Evolutionary conservation across 441 rosid species (phyloP), one percentile per base, ranked within the genome.

Genomic region (Arabidopsis lyrata): DNA sequence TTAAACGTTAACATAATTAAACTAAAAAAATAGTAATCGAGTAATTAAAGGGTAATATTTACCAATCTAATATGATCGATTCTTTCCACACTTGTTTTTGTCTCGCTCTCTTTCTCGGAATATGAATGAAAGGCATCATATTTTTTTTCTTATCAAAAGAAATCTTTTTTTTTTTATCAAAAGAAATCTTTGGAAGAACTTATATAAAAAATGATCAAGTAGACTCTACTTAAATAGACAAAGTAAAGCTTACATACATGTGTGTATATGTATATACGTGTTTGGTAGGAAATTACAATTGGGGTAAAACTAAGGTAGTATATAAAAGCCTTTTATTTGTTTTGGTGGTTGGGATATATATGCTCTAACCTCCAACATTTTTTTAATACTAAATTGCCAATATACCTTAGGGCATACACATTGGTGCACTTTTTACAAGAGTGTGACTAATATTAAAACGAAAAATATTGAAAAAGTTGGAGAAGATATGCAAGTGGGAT

Each of bases 281-380:
- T 56, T 55, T 47, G 78, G 69, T 75, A 68, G 69, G 39, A 62
- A 39, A 54, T 2, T 24, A 24, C 18, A 27, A 34, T 61, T 31
- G 59, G 49, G n/a, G 48, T 52, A 58, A 39, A 16, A 62, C 63
- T 45, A 24, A 48, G 27, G 53, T 45, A 42, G 38, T 72, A 49
- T 49, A 24, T 6, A 59, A 8, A 41, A 42, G 22, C 32, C 22
- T 15, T 10, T 62, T 24, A 7, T 53, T 45, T 54, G 4, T 50
- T 54, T 63, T 70, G 79, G 79, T 63, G 79, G 79, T 76, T 76
- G 79, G 14, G 66, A 69, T 36, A 44, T 63, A 68, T 34, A 69
- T 39, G 60, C 45, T 64, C 71, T 69, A 76, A 76, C 79, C 75
- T 70, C 79, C 79, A 63, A 48, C 36, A 20, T 3, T 42, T 35